Base-by-base conservation (phyloP, 1,284 basidiomycete species). In the Meripilus lineatus region DNA sequence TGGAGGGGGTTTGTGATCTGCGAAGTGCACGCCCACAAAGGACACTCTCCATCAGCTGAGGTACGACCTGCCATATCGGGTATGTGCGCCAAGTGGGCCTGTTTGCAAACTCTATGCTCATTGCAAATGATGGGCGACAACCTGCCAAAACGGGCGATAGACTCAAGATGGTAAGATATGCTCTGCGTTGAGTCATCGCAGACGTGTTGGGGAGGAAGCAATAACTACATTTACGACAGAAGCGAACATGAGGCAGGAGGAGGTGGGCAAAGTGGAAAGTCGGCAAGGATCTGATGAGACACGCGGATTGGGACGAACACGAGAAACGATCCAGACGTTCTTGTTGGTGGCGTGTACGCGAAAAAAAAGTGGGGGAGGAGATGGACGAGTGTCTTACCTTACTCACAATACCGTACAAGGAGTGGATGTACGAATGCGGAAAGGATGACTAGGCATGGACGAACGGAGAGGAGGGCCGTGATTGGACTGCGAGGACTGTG, bases 381-480 rank as follows among this genome's bases (percentile, higher is more conserved):
- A n/a, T n/a, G n/a, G n/a, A n/a, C n/a, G n/a, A n/a, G n/a, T n/a
- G n/a, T n/a, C n/a, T n/a, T n/a, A n/a, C n/a, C n/a, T n/a, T n/a
- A n/a, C n/a, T n/a, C n/a, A n/a, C n/a, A n/a, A n/a, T n/a, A n/a
- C n/a, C n/a, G n/a, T n/a, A n/a, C n/a, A n/a, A n/a, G n/a, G n/a
- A n/a, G 28, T 30, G 15, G 28, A 34, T 28, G 21, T 21, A 36
- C 20, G 26, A 20, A 50, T 41, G 34, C 36, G 51, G 55, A 34
- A 45, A 20, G 35, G 26, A 32, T 55, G 55, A 53, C 55, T 58
- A 52, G 55, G 54, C 51, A 55, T 57, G 59, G 50, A 50, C 53
- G 48, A 41, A 34, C 23, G 44, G 44, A 51, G 49, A 40, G 41
- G 17, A 28, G 40, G 44, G 40, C 42, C 41, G 43, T 46, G 46